Conservation (phyloP, 2,329 filamentous ascomycete species). For the Gyromitra esculenta region DNA sequence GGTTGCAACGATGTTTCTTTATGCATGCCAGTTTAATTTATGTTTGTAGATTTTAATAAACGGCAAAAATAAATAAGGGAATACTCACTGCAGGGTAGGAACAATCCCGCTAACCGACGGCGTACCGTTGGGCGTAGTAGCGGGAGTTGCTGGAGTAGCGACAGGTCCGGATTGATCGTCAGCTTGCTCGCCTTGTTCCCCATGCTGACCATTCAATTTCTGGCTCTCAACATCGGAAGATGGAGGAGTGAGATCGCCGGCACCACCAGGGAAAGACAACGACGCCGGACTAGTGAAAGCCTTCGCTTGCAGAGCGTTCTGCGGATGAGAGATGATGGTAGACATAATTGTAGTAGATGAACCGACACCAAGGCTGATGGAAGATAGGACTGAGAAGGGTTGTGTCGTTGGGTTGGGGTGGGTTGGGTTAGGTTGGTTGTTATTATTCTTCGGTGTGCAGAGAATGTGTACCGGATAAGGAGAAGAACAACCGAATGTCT, state of each 20-base stretch:
- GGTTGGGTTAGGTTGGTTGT: not conserved
- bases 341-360: conserved; percentile 52
- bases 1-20: conserved; percentile 98
- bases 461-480: conserved; percentile 63
- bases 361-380: not conserved
- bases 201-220: conserved; percentile 68
- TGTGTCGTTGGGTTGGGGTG: not conserved
- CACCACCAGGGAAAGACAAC: conserved; percentile 87
- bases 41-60: conserved; percentile 61
- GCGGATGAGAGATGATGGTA: conserved; percentile 88
- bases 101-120: conserved; percentile 88
- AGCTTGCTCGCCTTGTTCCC: conserved; percentile 68
- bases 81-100: conserved; percentile 96
- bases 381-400: not conserved
- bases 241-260: conserved; percentile 83
- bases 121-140: conserved; percentile 85
- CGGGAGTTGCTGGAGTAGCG: conserved; percentile 75
- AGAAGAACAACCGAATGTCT: conserved; percentile 99
- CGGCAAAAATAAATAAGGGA: conserved; percentile 60
- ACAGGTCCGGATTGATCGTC: conserved; percentile 73
- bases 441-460: conserved; percentile 34
- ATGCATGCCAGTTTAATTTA: conserved; percentile 65
- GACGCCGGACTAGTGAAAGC: conserved; percentile 93
- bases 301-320: conserved; percentile 91
- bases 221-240: conserved; percentile 74